Evolutionary conservation across 768 basidiomycete genomes (phyloP).

Genomic region (Lyophyllum semitale): DNA sequence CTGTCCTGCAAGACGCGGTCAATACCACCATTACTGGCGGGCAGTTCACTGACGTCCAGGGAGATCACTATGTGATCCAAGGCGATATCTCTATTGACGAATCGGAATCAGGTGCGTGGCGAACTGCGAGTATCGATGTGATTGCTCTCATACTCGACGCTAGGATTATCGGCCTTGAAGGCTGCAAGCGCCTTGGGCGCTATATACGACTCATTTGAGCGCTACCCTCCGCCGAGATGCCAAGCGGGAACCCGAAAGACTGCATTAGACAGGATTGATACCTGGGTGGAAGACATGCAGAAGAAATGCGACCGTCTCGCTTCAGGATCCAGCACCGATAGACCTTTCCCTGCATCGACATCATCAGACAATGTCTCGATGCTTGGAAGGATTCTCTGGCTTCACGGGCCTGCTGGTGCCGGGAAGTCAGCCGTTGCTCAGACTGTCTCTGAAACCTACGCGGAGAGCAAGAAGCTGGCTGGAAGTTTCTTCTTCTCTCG

Average conservation of each 20-base stretch:
- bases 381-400: conserved; percentile 8
- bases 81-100: neutral
- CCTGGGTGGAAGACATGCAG: conserved; percentile 1
- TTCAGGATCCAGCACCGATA: neutral
- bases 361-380: neutral
- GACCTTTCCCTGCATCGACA: too few relatives aligned
- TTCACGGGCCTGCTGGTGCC: conserved; percentile 19
- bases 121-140: too few relatives aligned
- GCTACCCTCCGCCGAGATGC: conserved; percentile 18
- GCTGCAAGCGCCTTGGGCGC: neutral
- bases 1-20: neutral
- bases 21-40: neutral
- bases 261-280: neutral
- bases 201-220: neutral
- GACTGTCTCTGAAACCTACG: conserved; percentile 16
- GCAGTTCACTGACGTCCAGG: neutral
- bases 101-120: neutral
- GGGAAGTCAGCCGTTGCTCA: conserved; percentile 10
- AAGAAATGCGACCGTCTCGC: neutral
- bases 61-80: neutral
- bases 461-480: conserved; percentile 16
- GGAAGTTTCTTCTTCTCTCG: conserved; percentile 36
- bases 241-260: neutral
- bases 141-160: too few relatives aligned
- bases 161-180: neutral